Conservation (phyloP, 148 eudicot genomes). For the Rhododendron kiyosumense region DNA sequence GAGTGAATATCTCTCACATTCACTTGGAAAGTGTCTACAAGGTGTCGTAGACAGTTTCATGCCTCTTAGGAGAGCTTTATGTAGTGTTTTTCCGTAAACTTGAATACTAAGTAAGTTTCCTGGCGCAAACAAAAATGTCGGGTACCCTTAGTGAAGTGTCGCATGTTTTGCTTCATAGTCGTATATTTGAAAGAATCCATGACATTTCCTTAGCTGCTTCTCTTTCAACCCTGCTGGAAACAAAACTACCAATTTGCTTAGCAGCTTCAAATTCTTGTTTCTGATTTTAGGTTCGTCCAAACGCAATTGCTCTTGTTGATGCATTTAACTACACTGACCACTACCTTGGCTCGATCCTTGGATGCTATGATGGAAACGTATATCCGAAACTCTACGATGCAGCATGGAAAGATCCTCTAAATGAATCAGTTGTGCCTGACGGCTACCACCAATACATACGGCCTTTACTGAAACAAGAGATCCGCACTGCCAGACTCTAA, state of each 20-base stretch:
- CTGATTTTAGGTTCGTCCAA: conserved; percentile 67
- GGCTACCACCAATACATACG: conserved; percentile 70
- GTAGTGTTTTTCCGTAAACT: background rate
- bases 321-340: conserved; percentile 92
- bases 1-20: background rate
- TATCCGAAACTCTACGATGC: conserved; percentile 89
- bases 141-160: background rate
- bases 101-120: background rate
- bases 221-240: background rate
- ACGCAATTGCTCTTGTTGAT: conserved; percentile 85
- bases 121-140: background rate
- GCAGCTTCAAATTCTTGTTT: background rate
- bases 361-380: conserved; percentile 90
- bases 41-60: background rate
- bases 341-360: conserved; percentile 82
- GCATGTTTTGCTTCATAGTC: background rate
- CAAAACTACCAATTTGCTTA: background rate
- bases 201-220: conserved; percentile 15
- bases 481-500: conserved; percentile 56
- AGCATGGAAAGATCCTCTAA: conserved; percentile 89
- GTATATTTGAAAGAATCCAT: background rate
- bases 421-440: conserved; percentile 65
- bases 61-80: background rate
- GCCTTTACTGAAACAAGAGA: conserved; percentile 74
- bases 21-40: background rate